Conservation (phyloP, 2,329 filamentous ascomycete species). For the Fusarium sp. region DNA sequence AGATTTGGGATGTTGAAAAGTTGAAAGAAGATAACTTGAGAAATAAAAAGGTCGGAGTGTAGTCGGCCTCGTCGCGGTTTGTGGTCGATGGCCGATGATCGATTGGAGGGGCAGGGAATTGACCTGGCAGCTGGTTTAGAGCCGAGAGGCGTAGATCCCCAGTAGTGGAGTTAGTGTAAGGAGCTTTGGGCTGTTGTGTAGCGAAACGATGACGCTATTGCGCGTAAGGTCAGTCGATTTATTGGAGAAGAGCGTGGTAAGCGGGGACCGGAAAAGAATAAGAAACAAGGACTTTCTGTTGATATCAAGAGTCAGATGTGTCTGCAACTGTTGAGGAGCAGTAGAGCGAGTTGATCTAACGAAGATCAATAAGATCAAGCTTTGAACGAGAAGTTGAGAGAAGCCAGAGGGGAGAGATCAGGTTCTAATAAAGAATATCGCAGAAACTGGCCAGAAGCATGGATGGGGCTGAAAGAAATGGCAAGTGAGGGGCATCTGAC, state of each 20-base stretch:
- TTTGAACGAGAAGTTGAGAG: neutral
- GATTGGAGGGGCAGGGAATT: constrained; percentile 41
- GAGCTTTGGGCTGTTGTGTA: constrained; percentile 37
- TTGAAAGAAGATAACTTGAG: neutral
- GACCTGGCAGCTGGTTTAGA: constrained; percentile 35
- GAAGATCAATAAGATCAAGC: neutral
- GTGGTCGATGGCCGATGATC: constrained; percentile 27
- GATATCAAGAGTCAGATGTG: neutral
- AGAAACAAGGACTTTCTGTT: constrained; percentile 17
- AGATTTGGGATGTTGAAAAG: neutral
- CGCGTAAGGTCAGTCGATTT: constrained; percentile 41
- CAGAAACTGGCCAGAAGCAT: constrained; percentile 21
- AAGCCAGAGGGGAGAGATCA: neutral
- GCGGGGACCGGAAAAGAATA: constrained; percentile 20
- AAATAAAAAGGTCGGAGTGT: constrained; percentile 3
- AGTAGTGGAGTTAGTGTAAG: constrained; percentile 41
- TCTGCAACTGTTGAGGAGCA: neutral
- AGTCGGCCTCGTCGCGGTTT: constrained; percentile 29
- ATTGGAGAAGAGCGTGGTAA: constrained; percentile 36
- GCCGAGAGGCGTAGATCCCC: constrained; percentile 38
- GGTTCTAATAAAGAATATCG: constrained; percentile 18
- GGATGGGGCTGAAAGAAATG: constrained; percentile 15
- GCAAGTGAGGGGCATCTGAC: constrained; percentile 28
- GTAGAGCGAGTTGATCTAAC: neutral
- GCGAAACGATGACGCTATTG: constrained; percentile 43